These are phyloP conservation scores for Emergomyces orientalis DNA, from an alignment of 2,329 filamentous ascomycete species.

Conservation along the genomic window DNA sequence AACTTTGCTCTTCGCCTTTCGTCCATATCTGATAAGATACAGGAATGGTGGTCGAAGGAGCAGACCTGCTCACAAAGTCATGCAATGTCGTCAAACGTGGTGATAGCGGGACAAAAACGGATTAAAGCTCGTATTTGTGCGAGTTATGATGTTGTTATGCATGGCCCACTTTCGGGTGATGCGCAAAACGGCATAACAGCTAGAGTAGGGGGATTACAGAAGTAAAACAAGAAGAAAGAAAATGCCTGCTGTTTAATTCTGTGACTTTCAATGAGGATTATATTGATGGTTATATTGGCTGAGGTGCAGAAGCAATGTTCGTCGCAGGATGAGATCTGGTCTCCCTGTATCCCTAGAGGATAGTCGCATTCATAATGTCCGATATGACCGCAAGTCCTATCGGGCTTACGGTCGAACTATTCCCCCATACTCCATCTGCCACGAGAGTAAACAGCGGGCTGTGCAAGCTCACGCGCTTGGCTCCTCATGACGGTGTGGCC, in stretches of 20 bases:
- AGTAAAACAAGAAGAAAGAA: not conserved
- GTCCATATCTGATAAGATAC: not conserved
- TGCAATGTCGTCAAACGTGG: not conserved
- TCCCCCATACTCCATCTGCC: not conserved
- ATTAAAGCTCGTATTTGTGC: not conserved
- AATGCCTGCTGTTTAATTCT: too few species aligned
- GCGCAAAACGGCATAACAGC: not conserved
- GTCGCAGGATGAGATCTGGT: not conserved
- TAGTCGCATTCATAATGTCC: not conserved
- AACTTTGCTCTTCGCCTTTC: too few species aligned
- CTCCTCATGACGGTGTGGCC: not conserved
- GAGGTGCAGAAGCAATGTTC: too few species aligned
- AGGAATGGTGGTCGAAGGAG: too few species aligned
- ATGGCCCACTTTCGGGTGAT: not conserved
- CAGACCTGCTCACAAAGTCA: not conserved
- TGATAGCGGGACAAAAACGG: not conserved
- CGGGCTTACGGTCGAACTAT: not conserved
- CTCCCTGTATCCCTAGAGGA: too few species aligned
- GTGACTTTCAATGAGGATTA: too few species aligned
- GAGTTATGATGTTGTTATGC: not conserved
- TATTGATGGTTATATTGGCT: too few species aligned
- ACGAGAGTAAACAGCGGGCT: not conserved
- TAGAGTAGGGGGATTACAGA: not conserved
- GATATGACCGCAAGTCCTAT: not conserved
- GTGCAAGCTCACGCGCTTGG: not conserved